A percentile compares a stretch with the other conserved stretches of the same genome.
Conservation (phyloP, 495 filamentous ascomycete species). For the Amniculicola lignicola region DNA sequence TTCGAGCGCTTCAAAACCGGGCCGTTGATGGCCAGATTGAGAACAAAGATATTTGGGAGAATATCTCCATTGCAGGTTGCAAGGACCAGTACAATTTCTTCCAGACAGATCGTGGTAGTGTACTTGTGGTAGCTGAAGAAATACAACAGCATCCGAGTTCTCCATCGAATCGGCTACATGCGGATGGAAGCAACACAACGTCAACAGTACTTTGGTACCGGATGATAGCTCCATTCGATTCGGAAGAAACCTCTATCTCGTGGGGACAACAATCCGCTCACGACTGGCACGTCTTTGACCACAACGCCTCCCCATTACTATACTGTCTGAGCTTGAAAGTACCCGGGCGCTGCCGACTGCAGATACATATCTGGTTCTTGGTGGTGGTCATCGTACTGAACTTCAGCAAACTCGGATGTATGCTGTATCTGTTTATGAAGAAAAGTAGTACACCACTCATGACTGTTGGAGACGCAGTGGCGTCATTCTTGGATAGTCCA, state of each 20-base stretch:
- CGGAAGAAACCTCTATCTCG: not conserved
- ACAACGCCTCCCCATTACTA: not conserved
- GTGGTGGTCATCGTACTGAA: slow-evolving; percentile 3
- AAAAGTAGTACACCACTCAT: not conserved
- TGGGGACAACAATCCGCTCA: not conserved
- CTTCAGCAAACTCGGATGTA: not conserved
- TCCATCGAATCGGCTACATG: not conserved
- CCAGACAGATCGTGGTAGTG: not conserved
- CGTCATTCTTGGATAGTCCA: not conserved
- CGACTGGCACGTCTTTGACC: too few species aligned
- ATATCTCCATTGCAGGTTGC: slow-evolving; percentile 1
- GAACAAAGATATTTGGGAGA: not conserved
- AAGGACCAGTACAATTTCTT: not conserved
- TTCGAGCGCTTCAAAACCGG: not conserved
- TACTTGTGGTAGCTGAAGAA: not conserved
- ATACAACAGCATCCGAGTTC: not conserved
- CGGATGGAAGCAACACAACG: not conserved
- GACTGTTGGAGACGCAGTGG: not conserved
- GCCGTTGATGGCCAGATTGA: not conserved
- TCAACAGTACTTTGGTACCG: not conserved
- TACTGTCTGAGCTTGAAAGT: slow-evolving; percentile 3
- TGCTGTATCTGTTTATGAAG: not conserved
- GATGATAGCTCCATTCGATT: not conserved
- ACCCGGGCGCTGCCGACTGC: slow-evolving; percentile 1
- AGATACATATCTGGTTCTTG: slow-evolving; percentile 2